Evolutionary conservation across 176 grass and related monocot genomes (phyloP).

Genomic region (Hordeum marinum): DNA sequence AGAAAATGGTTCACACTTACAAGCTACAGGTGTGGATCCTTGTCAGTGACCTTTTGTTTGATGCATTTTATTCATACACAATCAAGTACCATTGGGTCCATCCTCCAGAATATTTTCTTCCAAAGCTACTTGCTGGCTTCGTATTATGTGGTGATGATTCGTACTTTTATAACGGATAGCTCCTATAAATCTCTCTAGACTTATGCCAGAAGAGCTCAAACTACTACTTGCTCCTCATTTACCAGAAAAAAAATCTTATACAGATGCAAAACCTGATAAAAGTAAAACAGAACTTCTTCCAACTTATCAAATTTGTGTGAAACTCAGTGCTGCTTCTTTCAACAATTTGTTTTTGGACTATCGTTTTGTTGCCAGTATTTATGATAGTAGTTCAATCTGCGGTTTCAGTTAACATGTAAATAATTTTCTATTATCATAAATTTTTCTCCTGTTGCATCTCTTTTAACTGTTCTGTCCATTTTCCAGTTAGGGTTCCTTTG

Average conservation of each 20-base stretch:
- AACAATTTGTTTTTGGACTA: not conserved
- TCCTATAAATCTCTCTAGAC: not conserved
- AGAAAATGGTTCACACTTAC: conserved; percentile 63
- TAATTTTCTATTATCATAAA: not conserved
- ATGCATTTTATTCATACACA: not conserved
- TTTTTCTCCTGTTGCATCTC: conserved; percentile 1
- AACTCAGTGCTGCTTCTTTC: not conserved
- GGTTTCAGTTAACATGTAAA: not conserved
- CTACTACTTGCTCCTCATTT: not conserved
- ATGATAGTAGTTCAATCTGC: not conserved
- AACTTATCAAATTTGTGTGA: not conserved
- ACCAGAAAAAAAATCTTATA: conserved; percentile 6
- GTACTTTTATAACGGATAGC: not conserved
- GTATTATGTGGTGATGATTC: not conserved
- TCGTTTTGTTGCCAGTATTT: conserved; percentile 1
- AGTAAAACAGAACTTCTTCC: not conserved
- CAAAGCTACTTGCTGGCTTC: conserved; percentile 8
- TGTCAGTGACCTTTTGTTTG: not conserved
- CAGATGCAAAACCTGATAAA: not conserved
- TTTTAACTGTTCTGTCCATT: not conserved
- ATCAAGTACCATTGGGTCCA: not conserved
- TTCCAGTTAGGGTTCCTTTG: conserved; percentile 79
- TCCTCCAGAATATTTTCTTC: not conserved
- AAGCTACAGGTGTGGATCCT: conserved; percentile 53
- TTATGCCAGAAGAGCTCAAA: not conserved